Conservation (phyloP, 176 grass and related monocot species). For the Avena insularis region DNA sequence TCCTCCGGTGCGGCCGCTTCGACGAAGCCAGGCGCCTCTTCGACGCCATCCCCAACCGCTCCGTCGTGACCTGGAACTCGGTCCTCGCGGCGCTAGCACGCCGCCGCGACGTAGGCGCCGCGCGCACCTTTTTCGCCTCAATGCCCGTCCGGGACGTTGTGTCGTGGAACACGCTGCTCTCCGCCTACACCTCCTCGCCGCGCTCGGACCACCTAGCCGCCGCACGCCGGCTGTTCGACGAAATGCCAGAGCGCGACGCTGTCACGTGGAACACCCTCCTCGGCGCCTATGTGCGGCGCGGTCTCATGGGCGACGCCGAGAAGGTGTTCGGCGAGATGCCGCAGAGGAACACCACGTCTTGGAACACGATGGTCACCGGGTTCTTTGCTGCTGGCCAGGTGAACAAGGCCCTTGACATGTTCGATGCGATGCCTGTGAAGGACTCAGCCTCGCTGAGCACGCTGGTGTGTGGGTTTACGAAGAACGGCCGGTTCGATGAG, state of each 20-base stretch:
- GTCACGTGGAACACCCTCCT: conserved; percentile 79
- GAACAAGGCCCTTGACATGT: conserved; percentile 53
- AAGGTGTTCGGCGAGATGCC: conserved; percentile 62
- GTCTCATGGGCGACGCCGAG: conserved; percentile 56
- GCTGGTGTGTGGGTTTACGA: conserved; percentile 54
- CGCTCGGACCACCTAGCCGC: conserved; percentile 44
- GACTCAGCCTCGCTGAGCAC: conserved; percentile 50
- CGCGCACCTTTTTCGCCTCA: conserved; percentile 50
- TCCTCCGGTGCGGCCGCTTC: conserved; percentile 59
- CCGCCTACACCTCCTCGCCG: conserved; percentile 42
- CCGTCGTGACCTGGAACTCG: conserved; percentile 74
- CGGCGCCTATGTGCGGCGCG: conserved; percentile 47
- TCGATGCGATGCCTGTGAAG: conserved; percentile 56
- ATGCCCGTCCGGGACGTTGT: conserved; percentile 63
- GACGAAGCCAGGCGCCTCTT: conserved; percentile 61
- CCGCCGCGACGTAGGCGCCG: conserved; percentile 34
- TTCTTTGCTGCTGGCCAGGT: conserved; percentile 54
- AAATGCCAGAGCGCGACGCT: conserved; percentile 57
- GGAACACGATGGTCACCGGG: conserved; percentile 71
- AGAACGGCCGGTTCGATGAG: conserved; percentile 49
- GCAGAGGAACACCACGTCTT: conserved; percentile 46
- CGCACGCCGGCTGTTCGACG: conserved; percentile 60
- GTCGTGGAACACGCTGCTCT: conserved; percentile 72
- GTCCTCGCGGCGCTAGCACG: conserved; percentile 62
- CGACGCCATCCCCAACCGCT: conserved; percentile 59